Conservation (phyloP, 2,329 filamentous ascomycete species). For the Fusarium sp. region DNA sequence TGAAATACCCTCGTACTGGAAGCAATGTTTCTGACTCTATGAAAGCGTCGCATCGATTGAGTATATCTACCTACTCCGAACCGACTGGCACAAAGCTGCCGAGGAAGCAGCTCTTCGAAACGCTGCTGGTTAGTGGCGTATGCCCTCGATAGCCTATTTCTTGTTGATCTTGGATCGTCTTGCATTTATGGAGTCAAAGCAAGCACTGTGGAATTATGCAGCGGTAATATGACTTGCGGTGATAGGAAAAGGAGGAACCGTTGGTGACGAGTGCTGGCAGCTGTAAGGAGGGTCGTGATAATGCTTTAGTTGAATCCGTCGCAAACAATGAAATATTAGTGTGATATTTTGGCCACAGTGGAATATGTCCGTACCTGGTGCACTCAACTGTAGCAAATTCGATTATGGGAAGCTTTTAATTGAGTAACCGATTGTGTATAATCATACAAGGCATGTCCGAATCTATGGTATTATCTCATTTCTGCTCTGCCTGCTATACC, state of each 20-base stretch:
- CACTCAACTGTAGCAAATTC: background rate
- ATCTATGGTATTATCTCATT: conserved; percentile 38
- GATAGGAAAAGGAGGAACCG: background rate
- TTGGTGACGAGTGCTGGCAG: background rate
- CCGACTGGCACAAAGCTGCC: conserved; percentile 64
- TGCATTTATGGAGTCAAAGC: background rate
- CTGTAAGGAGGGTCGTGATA: background rate
- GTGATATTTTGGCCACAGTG: background rate
- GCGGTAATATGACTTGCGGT: background rate
- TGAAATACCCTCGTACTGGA: background rate
- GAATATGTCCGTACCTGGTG: background rate
- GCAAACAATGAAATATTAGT: background rate
- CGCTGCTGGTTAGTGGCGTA: conserved; percentile 49
- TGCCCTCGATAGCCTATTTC: too few relatives aligned
- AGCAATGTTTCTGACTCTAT: conserved; percentile 10
- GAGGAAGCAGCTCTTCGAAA: conserved; percentile 64
- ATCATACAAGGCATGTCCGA: conserved; percentile 31
- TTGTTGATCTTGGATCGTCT: background rate
- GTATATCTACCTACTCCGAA: conserved; percentile 61
- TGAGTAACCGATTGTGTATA: conserved; percentile 4
- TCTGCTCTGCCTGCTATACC: background rate
- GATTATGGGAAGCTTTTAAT: background rate
- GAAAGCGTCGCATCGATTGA: conserved; percentile 63
- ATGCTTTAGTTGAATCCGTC: background rate
- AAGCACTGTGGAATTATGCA: background rate